These are phyloP conservation scores for Lophiostoma macrostomum DNA, from an alignment of 495 filamentous ascomycete genomes.

Conservation along the genomic window DNA sequence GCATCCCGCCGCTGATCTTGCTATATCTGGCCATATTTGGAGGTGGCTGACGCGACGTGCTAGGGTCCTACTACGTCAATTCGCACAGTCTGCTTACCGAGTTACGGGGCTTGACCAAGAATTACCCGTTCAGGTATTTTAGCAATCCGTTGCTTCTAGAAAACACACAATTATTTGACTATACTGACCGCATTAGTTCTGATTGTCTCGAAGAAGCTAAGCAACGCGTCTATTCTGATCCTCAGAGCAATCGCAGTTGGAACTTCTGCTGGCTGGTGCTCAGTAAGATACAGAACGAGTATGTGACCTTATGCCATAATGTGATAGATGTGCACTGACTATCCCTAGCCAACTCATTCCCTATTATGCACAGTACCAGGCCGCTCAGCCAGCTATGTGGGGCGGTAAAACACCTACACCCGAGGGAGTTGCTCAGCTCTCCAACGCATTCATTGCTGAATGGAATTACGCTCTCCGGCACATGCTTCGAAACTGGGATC, in stretches of 20 bases:
- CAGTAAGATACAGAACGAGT: conserved; percentile 65
- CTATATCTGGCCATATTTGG: background rate
- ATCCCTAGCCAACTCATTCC: conserved; percentile 54
- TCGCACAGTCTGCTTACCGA: conserved; percentile 72
- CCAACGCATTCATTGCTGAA: conserved; percentile 60
- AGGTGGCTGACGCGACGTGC: conserved; percentile 11
- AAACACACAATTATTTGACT: background rate
- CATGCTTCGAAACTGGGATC: conserved; percentile 69
- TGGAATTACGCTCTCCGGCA: conserved; percentile 64
- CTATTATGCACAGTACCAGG: conserved; percentile 57
- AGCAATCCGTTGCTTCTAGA: background rate
- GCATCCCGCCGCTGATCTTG: background rate
- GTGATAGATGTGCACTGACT: conserved; percentile 11
- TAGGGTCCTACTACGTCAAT: conserved; percentile 65
- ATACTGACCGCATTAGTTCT: conserved; percentile 45
- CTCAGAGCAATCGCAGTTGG: conserved; percentile 66
- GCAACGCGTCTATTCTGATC: conserved; percentile 60
- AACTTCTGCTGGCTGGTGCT: conserved; percentile 75
- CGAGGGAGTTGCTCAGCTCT: conserved; percentile 56
- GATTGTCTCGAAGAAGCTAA: conserved; percentile 68
- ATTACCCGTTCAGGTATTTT: conserved; percentile 60
- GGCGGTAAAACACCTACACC: conserved; percentile 55
- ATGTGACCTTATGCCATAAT: conserved; percentile 38
- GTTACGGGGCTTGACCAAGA: conserved; percentile 63
- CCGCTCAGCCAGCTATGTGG: conserved; percentile 70